Conservation (phyloP, 495 filamentous ascomycete species). For the Tuber umbilicatum region DNA sequence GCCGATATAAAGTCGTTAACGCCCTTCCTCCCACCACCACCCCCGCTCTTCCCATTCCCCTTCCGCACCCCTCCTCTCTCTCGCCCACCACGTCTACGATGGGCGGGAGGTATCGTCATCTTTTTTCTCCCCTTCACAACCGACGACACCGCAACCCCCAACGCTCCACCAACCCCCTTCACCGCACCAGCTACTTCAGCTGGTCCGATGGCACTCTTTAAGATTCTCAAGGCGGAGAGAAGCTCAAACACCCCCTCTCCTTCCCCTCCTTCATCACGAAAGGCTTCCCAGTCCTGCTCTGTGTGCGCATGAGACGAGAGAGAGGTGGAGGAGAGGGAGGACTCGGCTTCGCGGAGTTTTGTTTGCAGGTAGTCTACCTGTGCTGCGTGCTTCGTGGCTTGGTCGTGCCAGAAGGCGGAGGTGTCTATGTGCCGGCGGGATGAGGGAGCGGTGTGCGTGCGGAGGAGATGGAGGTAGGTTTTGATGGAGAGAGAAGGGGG, state of each 20-base stretch:
- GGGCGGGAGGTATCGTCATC: not conserved
- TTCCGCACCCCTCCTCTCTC: not conserved
- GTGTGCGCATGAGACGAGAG: not conserved
- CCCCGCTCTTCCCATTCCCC: not conserved
- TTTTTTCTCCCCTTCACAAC: not conserved
- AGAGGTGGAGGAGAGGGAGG: not conserved
- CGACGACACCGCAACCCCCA: not conserved
- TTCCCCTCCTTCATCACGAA: not conserved
- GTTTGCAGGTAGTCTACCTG: slow-evolving; percentile 25
- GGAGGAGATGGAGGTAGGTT: slow-evolving; percentile 24
- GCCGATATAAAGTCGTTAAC: not conserved
- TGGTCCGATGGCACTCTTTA: not conserved
- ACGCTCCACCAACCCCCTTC: not conserved
- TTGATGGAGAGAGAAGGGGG: slow-evolving; percentile 28
- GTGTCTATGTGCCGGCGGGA: slow-evolving; percentile 26
- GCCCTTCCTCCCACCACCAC: not conserved
- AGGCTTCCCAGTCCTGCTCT: not conserved
- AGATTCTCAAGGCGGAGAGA: not conserved
- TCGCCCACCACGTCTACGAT: not conserved
- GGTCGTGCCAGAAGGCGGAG: slow-evolving; percentile 27
- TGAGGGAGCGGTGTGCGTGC: slow-evolving; percentile 17
- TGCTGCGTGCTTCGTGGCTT: slow-evolving; percentile 17
- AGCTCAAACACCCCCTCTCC: not conserved
- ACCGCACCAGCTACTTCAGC: not conserved
- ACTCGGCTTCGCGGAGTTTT: slow-evolving; percentile 18